Base-by-base conservation (phyloP, 2,329 filamentous ascomycete genomes). In the Biscogniauxia mediterranea region DNA sequence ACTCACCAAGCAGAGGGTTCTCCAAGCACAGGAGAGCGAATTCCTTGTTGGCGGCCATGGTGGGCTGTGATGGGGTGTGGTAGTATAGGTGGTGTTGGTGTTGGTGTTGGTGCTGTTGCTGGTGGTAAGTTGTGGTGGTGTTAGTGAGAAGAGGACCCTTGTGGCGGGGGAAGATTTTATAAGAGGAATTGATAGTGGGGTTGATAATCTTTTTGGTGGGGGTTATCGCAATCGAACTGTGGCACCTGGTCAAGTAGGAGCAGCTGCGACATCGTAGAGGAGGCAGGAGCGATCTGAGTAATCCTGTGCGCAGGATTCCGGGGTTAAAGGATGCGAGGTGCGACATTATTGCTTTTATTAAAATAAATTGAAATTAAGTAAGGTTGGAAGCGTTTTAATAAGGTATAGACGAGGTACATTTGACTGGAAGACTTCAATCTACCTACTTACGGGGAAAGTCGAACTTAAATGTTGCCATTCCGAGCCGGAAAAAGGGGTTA, bases 1-100 rank as follows among this genome's bases (percentile, higher is more conserved):
- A 79, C 84, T 70, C 81, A 93, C 91, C 94, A 73, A 99, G 90
- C 72, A 99, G 89, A 78, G 95, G 95, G 80, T 99, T 99, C 89
- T 97, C 95, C 73, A 99, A 81, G 80, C 90, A 95, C 74, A 98
- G 85, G 73, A 99, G 90, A 78, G 91, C 84, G 82, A 90, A 98
- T 79, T 93, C 89, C 80, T 93, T 90, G 71, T 79, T 75, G 70
- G 88, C 78, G 75, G 91, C 84, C 92, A 96, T 96, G 67, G 74
- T 81, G 72, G 66, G 72, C 20, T 58, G 57, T 56, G 55, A 49
- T 59, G 52, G 19, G 46, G 52, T 20, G 23, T 60, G 32, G 56
- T 60, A 26, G 55, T 58, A 19, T 56, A 58, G 56, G 54, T 60
- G 46, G 2, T 52, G 54, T 56, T 56, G 56, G 52, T 61, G 46